Percentiles rank a stretch among this genome's conserved stretches.
phyloP scores from a whole-genome alignment of 257 asterid genomes.

The Mitragyna speciosa region DNA sequence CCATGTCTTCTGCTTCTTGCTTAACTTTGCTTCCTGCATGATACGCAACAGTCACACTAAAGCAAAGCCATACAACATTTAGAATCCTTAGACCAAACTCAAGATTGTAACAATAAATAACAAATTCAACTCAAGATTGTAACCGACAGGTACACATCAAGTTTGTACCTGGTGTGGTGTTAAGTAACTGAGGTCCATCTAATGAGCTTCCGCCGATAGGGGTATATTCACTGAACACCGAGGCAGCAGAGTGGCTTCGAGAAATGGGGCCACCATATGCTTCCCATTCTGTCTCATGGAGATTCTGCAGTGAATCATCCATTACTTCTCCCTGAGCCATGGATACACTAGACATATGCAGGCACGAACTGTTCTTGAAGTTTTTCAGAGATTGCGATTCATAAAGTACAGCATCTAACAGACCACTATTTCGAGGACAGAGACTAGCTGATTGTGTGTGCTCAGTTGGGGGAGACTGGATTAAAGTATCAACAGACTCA shows the following conservation, averaged over 20 bases:
- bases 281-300: conserved; percentile 47
- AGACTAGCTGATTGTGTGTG: conserved; percentile 37
- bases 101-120: not conserved
- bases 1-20: conserved; percentile 36
- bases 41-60: conserved; percentile 18
- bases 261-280: conserved; percentile 42
- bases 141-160: too few relatives aligned
- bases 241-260: conserved; percentile 49
- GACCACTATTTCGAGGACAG: conserved; percentile 61
- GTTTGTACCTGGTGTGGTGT: conserved; percentile 46
- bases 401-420: conserved; percentile 59
- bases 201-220: conserved; percentile 45
- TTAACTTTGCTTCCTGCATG: conserved; percentile 48
- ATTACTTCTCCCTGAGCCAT: conserved; percentile 29
- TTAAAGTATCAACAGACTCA: conserved; percentile 55
- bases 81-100: not conserved
- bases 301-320: conserved; percentile 41
- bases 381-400: conserved; percentile 48
- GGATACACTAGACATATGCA: conserved; percentile 32
- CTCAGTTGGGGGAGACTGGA: conserved; percentile 57
- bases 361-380: conserved; percentile 29
- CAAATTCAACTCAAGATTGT: too few relatives aligned
- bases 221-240: conserved; percentile 53
- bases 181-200: conserved; percentile 46
- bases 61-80: not conserved